These are phyloP conservation scores for Boletus albobrunnescens DNA, from an alignment of 1,284 basidiomycete genomes.

Conservation along the genomic window DNA sequence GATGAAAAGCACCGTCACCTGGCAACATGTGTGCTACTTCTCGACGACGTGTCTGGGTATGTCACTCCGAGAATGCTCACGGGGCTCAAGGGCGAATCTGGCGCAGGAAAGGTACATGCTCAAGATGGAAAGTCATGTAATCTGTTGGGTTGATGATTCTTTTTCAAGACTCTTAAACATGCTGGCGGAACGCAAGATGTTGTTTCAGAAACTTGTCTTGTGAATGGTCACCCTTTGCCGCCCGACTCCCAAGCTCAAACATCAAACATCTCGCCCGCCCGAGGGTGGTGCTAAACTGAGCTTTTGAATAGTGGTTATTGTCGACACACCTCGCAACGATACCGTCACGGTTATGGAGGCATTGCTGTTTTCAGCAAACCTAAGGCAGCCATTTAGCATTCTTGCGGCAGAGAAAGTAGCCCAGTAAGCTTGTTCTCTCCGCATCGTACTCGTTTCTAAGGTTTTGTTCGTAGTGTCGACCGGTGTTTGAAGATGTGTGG, in stretches of 20 bases:
- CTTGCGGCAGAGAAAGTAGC: slow-evolving; percentile 71
- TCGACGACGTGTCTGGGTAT: slow-evolving; percentile 81
- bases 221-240: slow-evolving; percentile 72
- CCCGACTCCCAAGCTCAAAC: slow-evolving; percentile 73
- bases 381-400: slow-evolving; percentile 73
- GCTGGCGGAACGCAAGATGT: slow-evolving; percentile 77
- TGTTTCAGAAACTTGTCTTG: slow-evolving; percentile 74
- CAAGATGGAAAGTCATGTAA: slow-evolving; percentile 4
- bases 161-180: slow-evolving; percentile 67
- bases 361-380: slow-evolving; percentile 74
- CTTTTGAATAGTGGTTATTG: slow-evolving; percentile 58
- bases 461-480: slow-evolving; percentile 52
- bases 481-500: slow-evolving; percentile 79
- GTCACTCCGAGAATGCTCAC: slow-evolving; percentile 79
- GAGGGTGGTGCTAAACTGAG: not conserved
- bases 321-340: slow-evolving; percentile 73
- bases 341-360: slow-evolving; percentile 88
- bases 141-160: slow-evolving; percentile 21
- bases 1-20: slow-evolving; percentile 49
- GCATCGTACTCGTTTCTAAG: not conserved
- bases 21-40: slow-evolving; percentile 64
- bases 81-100: slow-evolving; percentile 78
- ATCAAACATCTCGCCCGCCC: slow-evolving; percentile 26
- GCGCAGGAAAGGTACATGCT: slow-evolving; percentile 64
- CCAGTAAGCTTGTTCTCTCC: slow-evolving; percentile 47